Evolutionary conservation across 1,139 yeast species (phyloP), one percentile per base, ranked within the genome.

Genomic region (Suhomyces yuchorum): DNA sequence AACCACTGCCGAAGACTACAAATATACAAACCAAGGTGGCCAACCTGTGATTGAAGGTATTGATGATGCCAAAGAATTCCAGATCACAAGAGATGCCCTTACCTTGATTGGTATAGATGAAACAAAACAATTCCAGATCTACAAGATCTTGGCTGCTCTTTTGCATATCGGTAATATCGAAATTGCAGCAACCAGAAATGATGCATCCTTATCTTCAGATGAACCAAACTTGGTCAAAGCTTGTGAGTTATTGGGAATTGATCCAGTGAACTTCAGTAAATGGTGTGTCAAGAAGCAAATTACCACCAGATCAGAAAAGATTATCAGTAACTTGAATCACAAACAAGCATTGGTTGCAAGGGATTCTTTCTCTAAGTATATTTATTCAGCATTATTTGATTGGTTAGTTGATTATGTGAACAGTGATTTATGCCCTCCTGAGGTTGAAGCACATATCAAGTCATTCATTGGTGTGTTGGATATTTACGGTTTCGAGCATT

Each of bases 401-500:
- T 93, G 99, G 99, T 80, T 93, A 54, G 98, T 93, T 28, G 84
- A 78, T 44, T 84, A 84, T 54, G 89, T 92, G 57, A 93, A 93
- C 65, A 65, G 77, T 33, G 96, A 90, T 61, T 79, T 93, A 60
- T 87, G 96, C 66, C 86, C 90, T 5, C 83, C 89, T 8, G 85
- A 82, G 40, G 82, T 87, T 42, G 77, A 77, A 42, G 73, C 75
- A 11, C 67, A 76, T 42, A 80, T 87, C 48, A 73, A 79, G 49
- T 81, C 91, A 1, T 93, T 93, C 59, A 93, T 93, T 63, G 99
- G 99, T 66, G 99, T 93, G 26, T 78, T 93, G 62, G 99, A 93
- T 83, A 93, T 93, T 59, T 92, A 92, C 65, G 99, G 99, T 37
- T 93, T 93, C 66, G 99, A 93, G 68, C 97, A 92, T 71, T 93